These are phyloP conservation scores for Alternaria panax DNA, from an alignment of 2,329 filamentous ascomycete species.

Conservation along the genomic window DNA sequence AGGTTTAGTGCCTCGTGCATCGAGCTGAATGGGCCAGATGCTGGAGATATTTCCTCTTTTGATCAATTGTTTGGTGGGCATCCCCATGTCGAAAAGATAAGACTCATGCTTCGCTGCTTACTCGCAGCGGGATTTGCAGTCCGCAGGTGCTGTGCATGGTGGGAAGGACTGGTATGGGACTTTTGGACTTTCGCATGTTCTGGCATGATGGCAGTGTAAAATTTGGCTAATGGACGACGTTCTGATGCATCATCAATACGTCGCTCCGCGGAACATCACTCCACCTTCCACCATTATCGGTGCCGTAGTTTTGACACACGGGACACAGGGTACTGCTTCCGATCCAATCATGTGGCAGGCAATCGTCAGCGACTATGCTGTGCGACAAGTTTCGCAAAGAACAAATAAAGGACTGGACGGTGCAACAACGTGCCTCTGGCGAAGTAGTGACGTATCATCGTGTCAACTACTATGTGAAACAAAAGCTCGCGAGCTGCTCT, in stretches of 20 bases:
- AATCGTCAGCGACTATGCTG: slow-evolving; percentile 2
- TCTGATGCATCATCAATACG: not conserved
- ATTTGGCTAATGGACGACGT: slow-evolving; percentile 9
- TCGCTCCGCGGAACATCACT: not conserved
- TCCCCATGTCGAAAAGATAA: not conserved
- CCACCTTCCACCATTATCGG: not conserved
- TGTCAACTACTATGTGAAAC: not conserved
- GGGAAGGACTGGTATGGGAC: not conserved
- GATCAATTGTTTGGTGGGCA: not conserved
- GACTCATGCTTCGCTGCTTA: not conserved
- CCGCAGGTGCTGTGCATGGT: not conserved
- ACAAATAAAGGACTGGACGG: not conserved
- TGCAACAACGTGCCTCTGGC: not conserved
- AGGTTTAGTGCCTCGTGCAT: not conserved
- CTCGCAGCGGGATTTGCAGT: not conserved
- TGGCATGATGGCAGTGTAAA: slow-evolving; percentile 17
- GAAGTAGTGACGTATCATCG: slow-evolving; percentile 4
- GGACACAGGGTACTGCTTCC: not conserved
- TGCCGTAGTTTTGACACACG: not conserved
- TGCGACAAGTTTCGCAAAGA: not conserved
- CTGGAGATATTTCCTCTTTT: not conserved
- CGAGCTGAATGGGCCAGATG: not conserved
- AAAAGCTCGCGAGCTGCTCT: not conserved
- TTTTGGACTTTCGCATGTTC: slow-evolving; percentile 6
- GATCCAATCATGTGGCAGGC: not conserved